Conservation (phyloP, 495 filamentous ascomycete genomes). For the Achaetomiella virescens region DNA sequence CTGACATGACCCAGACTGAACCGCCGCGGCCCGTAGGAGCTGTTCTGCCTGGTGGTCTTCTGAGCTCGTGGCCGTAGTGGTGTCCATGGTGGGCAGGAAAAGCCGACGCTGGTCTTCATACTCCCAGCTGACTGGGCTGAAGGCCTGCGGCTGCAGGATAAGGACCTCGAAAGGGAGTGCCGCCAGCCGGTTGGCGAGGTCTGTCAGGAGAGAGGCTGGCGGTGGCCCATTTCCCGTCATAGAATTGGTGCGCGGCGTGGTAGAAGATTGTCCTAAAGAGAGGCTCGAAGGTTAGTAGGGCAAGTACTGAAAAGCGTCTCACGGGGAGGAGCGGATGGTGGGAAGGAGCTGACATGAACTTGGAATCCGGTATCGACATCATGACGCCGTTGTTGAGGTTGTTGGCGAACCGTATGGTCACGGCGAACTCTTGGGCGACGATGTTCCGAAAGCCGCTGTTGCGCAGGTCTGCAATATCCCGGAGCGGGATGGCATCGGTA, state of each 20-base stretch:
- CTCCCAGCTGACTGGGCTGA: slow-evolving; percentile 14
- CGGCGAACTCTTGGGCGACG: background rate
- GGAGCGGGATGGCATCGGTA: slow-evolving; percentile 15
- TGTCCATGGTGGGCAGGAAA: background rate
- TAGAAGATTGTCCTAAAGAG: slow-evolving; percentile 7
- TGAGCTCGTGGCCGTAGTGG: background rate
- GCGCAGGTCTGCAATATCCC: slow-evolving; percentile 12
- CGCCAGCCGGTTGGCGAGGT: slow-evolving; percentile 12
- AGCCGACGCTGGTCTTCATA: background rate
- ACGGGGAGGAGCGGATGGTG: background rate
- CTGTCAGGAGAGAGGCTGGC: slow-evolving; percentile 15
- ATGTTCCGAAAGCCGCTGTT: slow-evolving; percentile 13
- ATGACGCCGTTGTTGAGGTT: slow-evolving; percentile 19
- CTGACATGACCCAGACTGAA: background rate
- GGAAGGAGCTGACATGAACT: slow-evolving; percentile 1
- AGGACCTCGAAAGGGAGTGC: slow-evolving; percentile 12
- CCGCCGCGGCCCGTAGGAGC: background rate
- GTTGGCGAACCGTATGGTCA: background rate
- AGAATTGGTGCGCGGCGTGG: slow-evolving; percentile 6
- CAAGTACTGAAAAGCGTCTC: background rate
- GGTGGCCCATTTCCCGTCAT: slow-evolving; percentile 12
- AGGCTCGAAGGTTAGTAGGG: background rate
- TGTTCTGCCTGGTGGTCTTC: background rate
- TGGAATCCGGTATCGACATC: slow-evolving; percentile 5
- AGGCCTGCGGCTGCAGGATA: slow-evolving; percentile 9